These are phyloP conservation scores for Sisymbrium irio DNA, from an alignment of 345 rosid genomes.

Conservation along the genomic window DNA sequence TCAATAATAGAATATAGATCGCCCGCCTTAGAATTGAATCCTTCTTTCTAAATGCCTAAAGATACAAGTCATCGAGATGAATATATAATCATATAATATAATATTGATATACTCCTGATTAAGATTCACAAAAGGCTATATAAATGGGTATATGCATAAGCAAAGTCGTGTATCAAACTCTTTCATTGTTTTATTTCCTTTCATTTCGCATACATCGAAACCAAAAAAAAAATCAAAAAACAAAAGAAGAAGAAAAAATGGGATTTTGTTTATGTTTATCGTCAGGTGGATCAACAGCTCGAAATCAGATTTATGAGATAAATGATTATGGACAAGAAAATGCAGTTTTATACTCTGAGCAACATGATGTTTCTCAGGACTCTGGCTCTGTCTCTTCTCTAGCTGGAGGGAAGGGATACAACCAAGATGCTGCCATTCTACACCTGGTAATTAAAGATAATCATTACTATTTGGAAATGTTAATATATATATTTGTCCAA, in stretches of 20 bases:
- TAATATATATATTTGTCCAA: not conserved
- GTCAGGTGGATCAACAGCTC: constrained; percentile 26
- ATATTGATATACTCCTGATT: constrained; percentile 1
- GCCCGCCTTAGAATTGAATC: not conserved
- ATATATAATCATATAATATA: not conserved
- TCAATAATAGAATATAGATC: constrained; percentile 1
- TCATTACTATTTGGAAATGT: not conserved
- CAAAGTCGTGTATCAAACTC: constrained; percentile 36
- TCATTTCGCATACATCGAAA: not conserved
- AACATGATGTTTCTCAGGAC: constrained; percentile 14
- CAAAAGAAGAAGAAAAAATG: not conserved
- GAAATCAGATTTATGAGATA: constrained; percentile 27
- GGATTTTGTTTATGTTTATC: constrained; percentile 32
- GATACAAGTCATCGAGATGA: constrained; percentile 25
- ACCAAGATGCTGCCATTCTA: constrained; percentile 81
- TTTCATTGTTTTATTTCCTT: not conserved
- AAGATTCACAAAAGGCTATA: constrained; percentile 36
- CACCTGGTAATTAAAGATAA: constrained; percentile 40
- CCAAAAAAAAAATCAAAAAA: not conserved
- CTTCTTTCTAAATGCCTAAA: constrained; percentile 11
- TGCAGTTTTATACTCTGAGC: constrained; percentile 23
- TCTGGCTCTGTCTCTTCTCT: constrained; percentile 56
- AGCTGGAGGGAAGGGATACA: constrained; percentile 70
- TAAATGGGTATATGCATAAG: constrained; percentile 25
- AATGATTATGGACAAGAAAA: constrained; percentile 33